These are phyloP conservation scores for Cryptosporidium baileyi DNA, from an alignment of 169 alveolate genomes.

Conservation along the genomic window DNA sequence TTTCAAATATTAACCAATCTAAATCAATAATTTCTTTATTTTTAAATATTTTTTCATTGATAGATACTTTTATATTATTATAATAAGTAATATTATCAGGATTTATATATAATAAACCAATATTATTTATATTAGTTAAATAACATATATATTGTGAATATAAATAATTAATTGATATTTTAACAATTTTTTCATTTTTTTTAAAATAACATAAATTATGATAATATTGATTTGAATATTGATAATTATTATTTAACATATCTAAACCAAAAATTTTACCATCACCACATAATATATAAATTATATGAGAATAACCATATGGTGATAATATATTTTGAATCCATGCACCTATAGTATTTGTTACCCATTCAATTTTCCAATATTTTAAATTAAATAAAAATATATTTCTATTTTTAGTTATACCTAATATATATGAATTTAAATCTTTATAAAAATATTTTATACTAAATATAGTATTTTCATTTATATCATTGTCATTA, in stretches of 20 bases:
- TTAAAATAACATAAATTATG: neutral
- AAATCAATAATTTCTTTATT: neutral
- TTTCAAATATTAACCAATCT: neutral
- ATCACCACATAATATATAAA: conserved; percentile 33
- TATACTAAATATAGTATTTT: neutral
- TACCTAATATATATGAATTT: neutral
- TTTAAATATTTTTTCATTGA: no score
- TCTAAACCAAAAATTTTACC: conserved; percentile 31
- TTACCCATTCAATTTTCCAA: conserved; percentile 14
- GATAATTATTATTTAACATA: neutral
- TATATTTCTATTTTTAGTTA: conserved; percentile 2
- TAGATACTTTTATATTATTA: neutral
- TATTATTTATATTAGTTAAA: neutral
- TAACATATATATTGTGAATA: conserved; percentile 7
- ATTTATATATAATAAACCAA: conserved; percentile 23
- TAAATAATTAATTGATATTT: conserved; percentile 1
- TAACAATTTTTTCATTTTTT: conserved; percentile 15
- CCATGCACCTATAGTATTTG: conserved; percentile 54
- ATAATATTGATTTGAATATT: neutral
- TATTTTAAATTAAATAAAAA: neutral
- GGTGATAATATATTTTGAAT: conserved; percentile 27
- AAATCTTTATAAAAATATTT: neutral
- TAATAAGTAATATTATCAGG: conserved; percentile 30
- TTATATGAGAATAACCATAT: conserved; percentile 36
- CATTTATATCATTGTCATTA: neutral